These are phyloP conservation scores for Phytophthora capsici DNA, from an alignment of 352 stramenopile genomes.

Conservation along the genomic window DNA sequence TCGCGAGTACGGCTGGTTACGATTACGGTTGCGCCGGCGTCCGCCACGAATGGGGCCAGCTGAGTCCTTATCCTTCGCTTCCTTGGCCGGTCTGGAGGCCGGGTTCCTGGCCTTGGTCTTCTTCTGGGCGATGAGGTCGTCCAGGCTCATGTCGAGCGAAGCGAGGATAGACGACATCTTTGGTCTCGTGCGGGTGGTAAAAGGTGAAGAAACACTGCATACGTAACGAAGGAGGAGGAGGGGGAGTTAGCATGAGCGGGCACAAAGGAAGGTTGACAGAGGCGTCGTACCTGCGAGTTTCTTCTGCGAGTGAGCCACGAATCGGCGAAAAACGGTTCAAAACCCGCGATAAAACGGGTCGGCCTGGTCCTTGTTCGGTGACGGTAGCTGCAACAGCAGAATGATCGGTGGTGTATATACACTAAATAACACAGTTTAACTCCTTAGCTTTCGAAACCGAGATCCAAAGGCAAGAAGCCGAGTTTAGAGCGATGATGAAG, in stretches of 20 bases:
- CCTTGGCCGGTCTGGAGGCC: constrained; percentile 58
- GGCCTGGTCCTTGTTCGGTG: not conserved
- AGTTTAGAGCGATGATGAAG: constrained; percentile 24
- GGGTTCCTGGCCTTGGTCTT: constrained; percentile 62
- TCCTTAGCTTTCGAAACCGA: not conserved
- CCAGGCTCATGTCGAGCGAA: constrained; percentile 86
- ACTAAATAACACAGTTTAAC: too few species aligned
- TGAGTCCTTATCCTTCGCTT: constrained; percentile 32
- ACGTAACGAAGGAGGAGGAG: not conserved
- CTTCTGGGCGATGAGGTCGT: constrained; percentile 83
- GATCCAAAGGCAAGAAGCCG: constrained; percentile 36
- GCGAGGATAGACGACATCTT: constrained; percentile 81
- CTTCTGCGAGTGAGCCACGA: constrained; percentile 35
- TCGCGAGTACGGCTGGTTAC: constrained; percentile 76
- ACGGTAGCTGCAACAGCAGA: not conserved
- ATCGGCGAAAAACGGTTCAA: constrained; percentile 27
- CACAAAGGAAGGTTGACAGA: not conserved
- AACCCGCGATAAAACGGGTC: not conserved
- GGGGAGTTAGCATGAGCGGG: constrained; percentile 4
- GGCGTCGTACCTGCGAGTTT: constrained; percentile 28
- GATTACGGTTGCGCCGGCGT: constrained; percentile 46
- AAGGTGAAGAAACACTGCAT: constrained; percentile 1
- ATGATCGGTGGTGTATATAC: not conserved
- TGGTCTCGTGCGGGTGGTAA: constrained; percentile 1
- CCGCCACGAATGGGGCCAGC: constrained; percentile 60